Base-by-base conservation (phyloP, 345 rosid genomes). In the Erucastrum elatum region DNA sequence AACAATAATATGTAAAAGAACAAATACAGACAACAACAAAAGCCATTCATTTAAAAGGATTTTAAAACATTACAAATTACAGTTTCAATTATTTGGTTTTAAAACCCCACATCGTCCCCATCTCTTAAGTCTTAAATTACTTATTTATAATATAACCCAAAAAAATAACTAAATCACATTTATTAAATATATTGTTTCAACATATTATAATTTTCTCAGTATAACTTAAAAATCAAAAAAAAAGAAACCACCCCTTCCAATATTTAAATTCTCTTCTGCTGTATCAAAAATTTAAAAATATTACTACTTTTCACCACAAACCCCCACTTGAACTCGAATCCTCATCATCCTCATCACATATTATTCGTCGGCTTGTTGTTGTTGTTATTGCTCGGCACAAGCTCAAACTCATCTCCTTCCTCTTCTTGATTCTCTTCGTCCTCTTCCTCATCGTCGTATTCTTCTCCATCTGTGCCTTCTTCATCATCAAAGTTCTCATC, bases 401-500 rank as follows among this genome's bases (percentile, higher is more conserved):
- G 74, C 81, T 87, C 94, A 68, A 86, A 90, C 63, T 76, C 90
- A 51, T 83, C 86, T 9, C 81, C 87, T 82, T 78, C 89, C 13
- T 86, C 90, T n/a, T 83, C 89, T 74, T 80, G 86, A 26, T 86
- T 86, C 15, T 84, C 90, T n/a, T 84, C 88, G 0, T 87, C 86
- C 0, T 81, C 83, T 17, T 80, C 76, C 5, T 65, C 88, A 30
- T 87, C 86, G 1, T 64, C 83, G 5, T 81, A 75, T 0, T 70
- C 79, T 1, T 74, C 79, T 33, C 65, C 76, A 0, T 71, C 83
- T 1, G 76, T 80, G 1, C 84, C 85, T 8, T 89, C 90, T 2
- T 87, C 87, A 0, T 87, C 88, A 0, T 74, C 80, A 75, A 56
- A 80, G 44, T 56, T 70, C 35, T 70, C 64, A 58, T 59, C 83